Evolutionary conservation across 2,329 filamentous ascomycete genomes (phyloP), one percentile per base, ranked within the genome.

Genomic region (Calonectria hawksworthii): DNA sequence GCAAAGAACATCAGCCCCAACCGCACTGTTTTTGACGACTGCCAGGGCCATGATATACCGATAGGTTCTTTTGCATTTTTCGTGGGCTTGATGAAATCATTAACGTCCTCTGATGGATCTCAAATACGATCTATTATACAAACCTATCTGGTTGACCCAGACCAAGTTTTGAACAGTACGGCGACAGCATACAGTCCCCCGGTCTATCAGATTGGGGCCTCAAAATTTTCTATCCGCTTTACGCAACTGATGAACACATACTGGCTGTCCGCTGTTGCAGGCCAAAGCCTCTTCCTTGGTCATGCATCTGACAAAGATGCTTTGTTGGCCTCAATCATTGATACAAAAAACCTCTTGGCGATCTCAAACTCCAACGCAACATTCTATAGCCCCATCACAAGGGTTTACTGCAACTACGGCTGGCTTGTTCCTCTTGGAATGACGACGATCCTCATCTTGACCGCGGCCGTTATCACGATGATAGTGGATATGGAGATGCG

Each of bases 341-440:
- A 21, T 16, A 41, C 30, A 18, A 34, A 34, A 5, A 2, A 21
- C 10, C 32, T 28, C 4, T 21, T 73, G 7, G 16, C 21, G 6
- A 10, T 54, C 32, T 56, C 59, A 6, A 26, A 10, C 16, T 38
- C 51, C 13, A 70, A 74, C 14, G 59, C 32, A 14, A 74, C 72
- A 21, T 32, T 70, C 2, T 11, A 23, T 6, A 52, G 5, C 4
- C 10, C 59, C 1, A 61, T 74, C 10, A 59, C 18, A 3, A 74
- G 41, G 34, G 41, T 67, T 8, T 41, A 52, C 23, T 70, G 61
- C 21, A 51, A 52, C 32, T 59, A 52, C 52, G 59, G 72, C 2
- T 74, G 72, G 72, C 5, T 74, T 23, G 32, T 67, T 6, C 72
- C 72, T 0, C 67, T 74, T 9, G 34, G 41, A 23, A 41, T 74